These are phyloP conservation scores for Wickerhamiella spandovensis DNA, from an alignment of 805 yeast species.

Conservation along the genomic window DNA sequence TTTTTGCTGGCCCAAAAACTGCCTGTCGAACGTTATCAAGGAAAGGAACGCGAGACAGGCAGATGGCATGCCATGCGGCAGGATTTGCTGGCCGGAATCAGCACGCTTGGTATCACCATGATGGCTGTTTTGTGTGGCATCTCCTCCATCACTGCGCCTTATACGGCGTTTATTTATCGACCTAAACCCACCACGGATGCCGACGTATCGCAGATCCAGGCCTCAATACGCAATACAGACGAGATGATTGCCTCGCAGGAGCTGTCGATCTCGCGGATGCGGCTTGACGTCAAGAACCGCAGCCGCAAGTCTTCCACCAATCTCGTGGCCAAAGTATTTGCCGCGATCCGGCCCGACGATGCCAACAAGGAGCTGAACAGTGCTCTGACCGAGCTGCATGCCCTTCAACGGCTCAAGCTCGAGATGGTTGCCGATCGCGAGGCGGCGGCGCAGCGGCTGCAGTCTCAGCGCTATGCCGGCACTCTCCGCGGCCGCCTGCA, in stretches of 20 bases:
- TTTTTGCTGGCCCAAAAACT: constrained; percentile 23
- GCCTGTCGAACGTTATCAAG: constrained; percentile 14
- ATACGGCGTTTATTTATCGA: constrained; percentile 22
- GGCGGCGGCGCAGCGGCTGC: constrained; percentile 15
- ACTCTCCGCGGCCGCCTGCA: constrained; percentile 24
- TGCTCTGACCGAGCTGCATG: constrained; percentile 21
- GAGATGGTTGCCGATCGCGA: constrained; percentile 25
- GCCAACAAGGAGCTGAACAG: constrained; percentile 16
- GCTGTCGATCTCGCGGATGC: constrained; percentile 16
- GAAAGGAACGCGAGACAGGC: not conserved
- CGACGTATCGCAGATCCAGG: constrained; percentile 21
- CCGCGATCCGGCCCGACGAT: constrained; percentile 4
- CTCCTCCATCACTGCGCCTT: constrained; percentile 30
- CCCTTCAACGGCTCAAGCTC: constrained; percentile 22
- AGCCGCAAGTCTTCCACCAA: constrained; percentile 16
- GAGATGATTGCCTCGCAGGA: constrained; percentile 20
- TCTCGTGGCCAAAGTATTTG: constrained; percentile 19
- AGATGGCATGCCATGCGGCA: constrained; percentile 16
- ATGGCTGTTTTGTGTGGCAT: constrained; percentile 31
- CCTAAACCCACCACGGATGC: constrained; percentile 18
- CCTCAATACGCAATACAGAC: constrained; percentile 22
- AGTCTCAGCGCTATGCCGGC: constrained; percentile 16
- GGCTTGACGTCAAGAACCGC: constrained; percentile 14
- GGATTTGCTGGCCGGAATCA: constrained; percentile 24
- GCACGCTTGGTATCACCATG: constrained; percentile 29